Conservation (phyloP, 805 yeast genomes). For the Metschnikowia santaceciliae region DNA sequence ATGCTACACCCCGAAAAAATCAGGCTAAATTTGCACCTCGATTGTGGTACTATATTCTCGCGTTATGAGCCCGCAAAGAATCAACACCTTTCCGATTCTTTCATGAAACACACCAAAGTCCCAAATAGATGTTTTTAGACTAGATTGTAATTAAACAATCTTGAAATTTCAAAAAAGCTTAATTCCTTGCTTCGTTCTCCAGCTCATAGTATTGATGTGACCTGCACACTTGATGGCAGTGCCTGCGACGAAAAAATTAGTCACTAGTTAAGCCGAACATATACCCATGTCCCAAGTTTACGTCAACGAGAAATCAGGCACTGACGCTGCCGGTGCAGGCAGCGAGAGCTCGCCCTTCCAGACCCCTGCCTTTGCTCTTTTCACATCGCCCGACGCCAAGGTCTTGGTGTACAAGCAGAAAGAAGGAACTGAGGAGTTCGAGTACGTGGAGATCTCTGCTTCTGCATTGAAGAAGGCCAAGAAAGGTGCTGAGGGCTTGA, state of each 20-base stretch:
- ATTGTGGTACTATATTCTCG: no score
- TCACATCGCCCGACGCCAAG: conserved; percentile 47
- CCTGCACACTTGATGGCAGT: not conserved
- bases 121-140: no score
- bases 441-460: conserved; percentile 74
- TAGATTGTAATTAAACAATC: no score
- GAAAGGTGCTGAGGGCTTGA: conserved; percentile 90
- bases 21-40: no score
- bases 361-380: conserved; percentile 80
- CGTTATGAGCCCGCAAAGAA: no score
- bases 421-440: conserved; percentile 50
- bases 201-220: no score
- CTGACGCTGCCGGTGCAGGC: conserved; percentile 60
- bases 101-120: no score
- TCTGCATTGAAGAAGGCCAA: conserved; percentile 94
- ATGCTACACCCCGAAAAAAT: no score
- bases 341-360: conserved; percentile 67
- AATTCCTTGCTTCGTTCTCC: no score
- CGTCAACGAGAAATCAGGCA: conserved; percentile 72
- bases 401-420: conserved; percentile 57
- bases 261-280: not conserved
- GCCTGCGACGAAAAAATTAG: conserved; percentile 2
- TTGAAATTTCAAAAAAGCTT: no score
- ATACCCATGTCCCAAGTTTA: conserved; percentile 44
- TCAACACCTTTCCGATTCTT: no score